Percentiles rank a stretch among this genome's conserved stretches.
Conservation (phyloP, 176 grass and related monocot species). For the Musa beccarii region DNA sequence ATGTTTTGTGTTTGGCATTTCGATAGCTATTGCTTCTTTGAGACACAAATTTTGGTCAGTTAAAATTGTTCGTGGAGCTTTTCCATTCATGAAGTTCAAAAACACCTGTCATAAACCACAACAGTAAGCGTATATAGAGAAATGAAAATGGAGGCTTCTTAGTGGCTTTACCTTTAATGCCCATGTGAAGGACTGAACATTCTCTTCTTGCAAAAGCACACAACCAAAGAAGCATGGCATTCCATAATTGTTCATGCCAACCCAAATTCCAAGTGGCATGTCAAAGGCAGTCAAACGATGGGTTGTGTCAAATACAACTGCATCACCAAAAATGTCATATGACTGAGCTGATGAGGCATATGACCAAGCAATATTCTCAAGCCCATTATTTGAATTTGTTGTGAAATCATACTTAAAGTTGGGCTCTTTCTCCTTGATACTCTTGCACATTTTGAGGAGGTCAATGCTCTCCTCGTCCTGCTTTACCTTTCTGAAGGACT, state of each 20-base stretch:
- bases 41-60: slow-evolving; percentile 55
- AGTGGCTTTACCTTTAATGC: slow-evolving; percentile 42
- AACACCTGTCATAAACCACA: slow-evolving; percentile 47
- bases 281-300: slow-evolving; percentile 36
- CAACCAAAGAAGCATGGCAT: slow-evolving; percentile 46
- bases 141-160: background rate
- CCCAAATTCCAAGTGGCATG: slow-evolving; percentile 48
- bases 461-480: slow-evolving; percentile 40
- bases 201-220: slow-evolving; percentile 39
- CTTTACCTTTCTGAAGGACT: slow-evolving; percentile 46
- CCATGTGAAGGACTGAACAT: slow-evolving; percentile 41
- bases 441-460: slow-evolving; percentile 47
- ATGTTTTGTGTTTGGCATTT: slow-evolving; percentile 61
- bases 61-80: slow-evolving; percentile 50
- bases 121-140: slow-evolving; percentile 7
- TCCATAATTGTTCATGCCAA: slow-evolving; percentile 70
- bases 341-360: slow-evolving; percentile 42
- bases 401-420: slow-evolving; percentile 51
- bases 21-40: slow-evolving; percentile 50
- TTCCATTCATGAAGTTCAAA: slow-evolving; percentile 71
- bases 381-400: slow-evolving; percentile 17
- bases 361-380: slow-evolving; percentile 67
- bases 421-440: slow-evolving; percentile 51
- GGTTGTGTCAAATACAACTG: slow-evolving; percentile 52
- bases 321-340: slow-evolving; percentile 66